Percentiles rank a stretch among this genome's conserved stretches.
Evolutionary conservation across 345 rosid species (phyloP).

Genomic region (Odontarrhena argentea): DNA sequence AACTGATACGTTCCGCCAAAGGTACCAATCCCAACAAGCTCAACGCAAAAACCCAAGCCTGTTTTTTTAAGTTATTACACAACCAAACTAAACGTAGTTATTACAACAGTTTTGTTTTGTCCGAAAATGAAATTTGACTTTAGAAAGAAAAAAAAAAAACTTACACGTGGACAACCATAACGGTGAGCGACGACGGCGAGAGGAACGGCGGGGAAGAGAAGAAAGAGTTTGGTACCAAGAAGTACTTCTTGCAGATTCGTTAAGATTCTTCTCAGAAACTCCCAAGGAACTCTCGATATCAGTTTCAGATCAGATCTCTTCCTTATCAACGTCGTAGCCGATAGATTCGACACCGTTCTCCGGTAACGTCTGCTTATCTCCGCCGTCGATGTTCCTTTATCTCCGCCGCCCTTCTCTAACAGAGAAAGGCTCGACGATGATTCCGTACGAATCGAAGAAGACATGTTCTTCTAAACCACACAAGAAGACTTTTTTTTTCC

Average conservation of each 20-base stretch:
- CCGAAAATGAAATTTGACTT: too few species aligned
- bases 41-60: conserved; percentile 78
- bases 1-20: conserved; percentile 88
- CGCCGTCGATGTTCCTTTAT: conserved; percentile 7
- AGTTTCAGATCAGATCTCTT: conserved; percentile 44
- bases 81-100: background rate
- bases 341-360: conserved; percentile 34
- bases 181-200: conserved; percentile 37
- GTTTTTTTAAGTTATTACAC: conserved; percentile 16
- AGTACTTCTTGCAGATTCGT: conserved; percentile 41
- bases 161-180: conserved; percentile 33
- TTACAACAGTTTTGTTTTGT: too few species aligned
- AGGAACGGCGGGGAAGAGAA: conserved; percentile 40
- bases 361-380: conserved; percentile 27
- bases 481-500: too few species aligned
- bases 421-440: conserved; percentile 27
- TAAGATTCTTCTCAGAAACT: conserved; percentile 17
- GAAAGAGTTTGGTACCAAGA: conserved; percentile 39
- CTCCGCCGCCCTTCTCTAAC: conserved; percentile 32
- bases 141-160: background rate
- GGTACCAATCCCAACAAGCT: conserved; percentile 80
- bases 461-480: conserved; percentile 29
- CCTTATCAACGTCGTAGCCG: conserved; percentile 38
- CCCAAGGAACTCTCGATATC: conserved; percentile 37
- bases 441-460: conserved; percentile 33